A percentile compares a stretch with the other conserved stretches of the same genome.
These are phyloP conservation scores for Lizanozyma gosingica DNA, from an alignment of 1,139 yeast genomes.

Conservation along the genomic window DNA sequence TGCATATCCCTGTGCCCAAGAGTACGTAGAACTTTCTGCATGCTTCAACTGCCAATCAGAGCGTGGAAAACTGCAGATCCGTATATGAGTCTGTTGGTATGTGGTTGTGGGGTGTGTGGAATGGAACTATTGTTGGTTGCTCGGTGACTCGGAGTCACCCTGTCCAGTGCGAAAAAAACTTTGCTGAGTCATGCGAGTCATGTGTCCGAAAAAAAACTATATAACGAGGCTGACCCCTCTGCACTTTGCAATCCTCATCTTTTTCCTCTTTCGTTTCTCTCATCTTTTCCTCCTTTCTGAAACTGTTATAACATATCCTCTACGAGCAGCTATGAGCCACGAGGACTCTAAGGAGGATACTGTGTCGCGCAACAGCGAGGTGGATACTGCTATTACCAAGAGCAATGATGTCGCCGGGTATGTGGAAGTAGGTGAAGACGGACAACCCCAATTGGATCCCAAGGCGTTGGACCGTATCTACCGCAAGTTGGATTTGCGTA, in stretches of 20 bases:
- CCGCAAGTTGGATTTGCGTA: constrained; percentile 56
- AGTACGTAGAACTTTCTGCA: no score
- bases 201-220: background rate
- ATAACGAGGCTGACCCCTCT: background rate
- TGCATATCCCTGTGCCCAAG: no score
- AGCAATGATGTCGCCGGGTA: background rate
- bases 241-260: no score
- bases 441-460: constrained; percentile 3
- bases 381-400: background rate
- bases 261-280: no score
- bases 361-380: background rate
- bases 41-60: no score
- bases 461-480: constrained; percentile 50
- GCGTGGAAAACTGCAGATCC: no score
- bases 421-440: background rate
- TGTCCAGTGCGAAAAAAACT: background rate
- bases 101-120: no score
- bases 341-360: background rate
- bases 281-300: no score
- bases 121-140: no score
- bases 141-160: background rate
- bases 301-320: no score
- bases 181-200: background rate
- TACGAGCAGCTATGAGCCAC: background rate
- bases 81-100: no score